A percentile compares a stretch with the other conserved stretches of the same genome.
These are phyloP conservation scores for Candida krabiensis DNA, from an alignment of 805 yeast genomes.

Conservation along the genomic window DNA sequence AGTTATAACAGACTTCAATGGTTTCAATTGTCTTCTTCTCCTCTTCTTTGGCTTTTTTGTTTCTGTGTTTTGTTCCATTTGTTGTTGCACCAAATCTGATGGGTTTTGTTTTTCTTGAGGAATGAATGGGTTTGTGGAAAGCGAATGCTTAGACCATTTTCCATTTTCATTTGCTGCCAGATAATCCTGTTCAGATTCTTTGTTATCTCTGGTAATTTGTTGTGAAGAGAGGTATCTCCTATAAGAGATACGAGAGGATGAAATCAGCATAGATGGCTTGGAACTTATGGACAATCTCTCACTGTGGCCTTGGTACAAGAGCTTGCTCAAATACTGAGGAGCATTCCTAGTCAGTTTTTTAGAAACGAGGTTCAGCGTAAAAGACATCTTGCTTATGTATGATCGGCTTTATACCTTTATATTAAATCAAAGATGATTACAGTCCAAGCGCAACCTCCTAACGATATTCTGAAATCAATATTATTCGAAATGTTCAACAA, in stretches of 20 bases:
- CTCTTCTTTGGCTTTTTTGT: slow-evolving; percentile 18
- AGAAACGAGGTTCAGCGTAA: too few relatives aligned
- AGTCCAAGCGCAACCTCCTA: too few relatives aligned
- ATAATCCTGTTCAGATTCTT: slow-evolving; percentile 8
- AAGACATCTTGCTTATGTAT: too few relatives aligned
- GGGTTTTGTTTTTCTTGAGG: slow-evolving; percentile 7
- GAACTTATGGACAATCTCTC: too few relatives aligned
- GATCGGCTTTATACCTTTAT: too few relatives aligned
- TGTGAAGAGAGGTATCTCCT: slow-evolving; percentile 3
- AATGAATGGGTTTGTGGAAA: slow-evolving; percentile 13
- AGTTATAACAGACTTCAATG: slow-evolving; percentile 87
- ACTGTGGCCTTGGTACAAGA: too few relatives aligned
- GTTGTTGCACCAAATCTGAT: slow-evolving; percentile 2
- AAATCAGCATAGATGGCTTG: neutral
- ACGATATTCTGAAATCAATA: too few relatives aligned
- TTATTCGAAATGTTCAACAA: too few relatives aligned
- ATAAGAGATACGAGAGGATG: neutral
- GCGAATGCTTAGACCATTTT: slow-evolving; percentile 33
- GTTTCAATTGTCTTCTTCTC: slow-evolving; percentile 67
- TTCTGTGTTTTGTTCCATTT: neutral
- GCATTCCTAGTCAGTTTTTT: too few relatives aligned
- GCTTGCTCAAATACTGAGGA: too few relatives aligned
- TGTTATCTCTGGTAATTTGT: slow-evolving; percentile 6
- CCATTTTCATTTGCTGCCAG: slow-evolving; percentile 8
- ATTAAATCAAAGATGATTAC: too few relatives aligned